Conservation (phyloP, 495 filamentous ascomycete species). For the Sabuloglossum arenarium region DNA sequence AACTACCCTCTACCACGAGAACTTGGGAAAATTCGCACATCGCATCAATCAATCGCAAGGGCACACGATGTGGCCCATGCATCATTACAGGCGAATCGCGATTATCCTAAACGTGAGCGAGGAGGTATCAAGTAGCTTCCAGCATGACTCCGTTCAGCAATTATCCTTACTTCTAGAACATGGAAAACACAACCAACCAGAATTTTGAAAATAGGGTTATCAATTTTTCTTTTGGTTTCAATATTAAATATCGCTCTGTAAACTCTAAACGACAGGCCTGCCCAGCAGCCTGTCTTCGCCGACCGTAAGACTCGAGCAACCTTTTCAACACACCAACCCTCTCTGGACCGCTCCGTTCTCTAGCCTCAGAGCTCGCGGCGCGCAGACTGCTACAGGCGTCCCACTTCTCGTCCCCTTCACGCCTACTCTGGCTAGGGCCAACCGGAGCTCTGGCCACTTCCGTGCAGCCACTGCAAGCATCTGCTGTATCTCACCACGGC, state of each 20-base stretch:
- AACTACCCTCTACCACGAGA: not conserved
- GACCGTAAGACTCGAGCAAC: not conserved
- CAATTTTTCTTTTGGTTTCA: not conserved
- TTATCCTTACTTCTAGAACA: not conserved
- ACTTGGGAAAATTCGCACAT: not conserved
- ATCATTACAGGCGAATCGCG: not conserved
- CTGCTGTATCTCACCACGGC: not conserved
- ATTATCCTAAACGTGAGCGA: no score
- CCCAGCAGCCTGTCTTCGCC: not conserved
- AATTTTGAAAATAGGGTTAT: not conserved
- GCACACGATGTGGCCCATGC: not conserved
- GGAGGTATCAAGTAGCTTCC: not conserved
- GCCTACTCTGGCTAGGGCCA: not conserved
- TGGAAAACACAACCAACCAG: not conserved
- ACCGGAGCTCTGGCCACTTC: not conserved
- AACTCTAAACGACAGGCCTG: not conserved
- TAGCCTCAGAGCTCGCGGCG: not conserved
- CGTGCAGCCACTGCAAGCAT: not conserved
- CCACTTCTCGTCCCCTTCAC: not conserved
- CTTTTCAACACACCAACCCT: not conserved
- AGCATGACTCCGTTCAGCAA: no score
- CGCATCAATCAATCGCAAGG: not conserved
- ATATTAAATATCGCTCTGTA: not conserved
- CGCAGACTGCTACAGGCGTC: not conserved
- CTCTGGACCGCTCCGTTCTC: slow-evolving; percentile 2